These are phyloP conservation scores for Trichoderma asperelloides DNA, from an alignment of 495 filamentous ascomycete genomes.

Conservation along the genomic window DNA sequence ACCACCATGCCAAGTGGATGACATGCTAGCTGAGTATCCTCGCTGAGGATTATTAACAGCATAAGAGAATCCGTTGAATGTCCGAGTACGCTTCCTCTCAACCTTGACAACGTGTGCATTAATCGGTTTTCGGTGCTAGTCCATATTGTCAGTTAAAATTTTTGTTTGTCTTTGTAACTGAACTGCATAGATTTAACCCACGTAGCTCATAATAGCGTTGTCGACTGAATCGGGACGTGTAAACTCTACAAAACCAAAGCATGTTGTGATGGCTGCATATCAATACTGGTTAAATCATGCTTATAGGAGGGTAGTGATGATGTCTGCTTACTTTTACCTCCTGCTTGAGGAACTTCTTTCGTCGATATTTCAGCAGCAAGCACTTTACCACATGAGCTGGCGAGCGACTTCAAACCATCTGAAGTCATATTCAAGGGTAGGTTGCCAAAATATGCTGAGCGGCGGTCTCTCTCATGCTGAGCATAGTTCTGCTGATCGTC, in stretches of 20 bases:
- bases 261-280: conserved; percentile 18
- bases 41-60: not conserved
- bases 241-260: conserved; percentile 47
- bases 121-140: not conserved
- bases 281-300: conserved; percentile 13
- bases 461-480: conserved; percentile 37
- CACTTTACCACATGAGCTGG: conserved; percentile 32
- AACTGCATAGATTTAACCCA: not conserved
- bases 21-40: not conserved
- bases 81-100: conserved; percentile 6
- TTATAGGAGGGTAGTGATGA: not conserved
- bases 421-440: conserved; percentile 32
- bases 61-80: not conserved
- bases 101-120: not conserved
- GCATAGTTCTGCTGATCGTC: conserved; percentile 25
- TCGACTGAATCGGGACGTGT: conserved; percentile 13
- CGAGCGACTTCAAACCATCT: conserved; percentile 28
- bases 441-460: conserved; percentile 44
- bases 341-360: conserved; percentile 18
- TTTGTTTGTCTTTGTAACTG: not conserved
- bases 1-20: not conserved
- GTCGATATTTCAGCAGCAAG: conserved; percentile 31
- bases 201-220: not conserved
- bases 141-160: not conserved
- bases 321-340: conserved; percentile 24